Conservation (phyloP, 1,284 basidiomycete genomes). For the Sanguinoderma infundibulare region DNA sequence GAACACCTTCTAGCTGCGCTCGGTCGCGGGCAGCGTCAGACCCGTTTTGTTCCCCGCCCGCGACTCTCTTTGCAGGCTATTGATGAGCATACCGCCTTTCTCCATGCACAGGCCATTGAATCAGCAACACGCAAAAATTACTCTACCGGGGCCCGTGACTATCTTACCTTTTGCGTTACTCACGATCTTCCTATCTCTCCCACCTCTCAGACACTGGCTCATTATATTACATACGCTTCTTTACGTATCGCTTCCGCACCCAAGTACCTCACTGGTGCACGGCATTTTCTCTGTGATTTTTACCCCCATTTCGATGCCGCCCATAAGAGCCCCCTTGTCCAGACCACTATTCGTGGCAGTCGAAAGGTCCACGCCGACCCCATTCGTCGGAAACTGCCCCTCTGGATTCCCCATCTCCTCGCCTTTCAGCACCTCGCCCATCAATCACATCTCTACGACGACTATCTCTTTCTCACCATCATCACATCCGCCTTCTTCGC, state of each 20-base stretch:
- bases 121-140: background rate
- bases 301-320: background rate
- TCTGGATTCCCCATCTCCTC: background rate
- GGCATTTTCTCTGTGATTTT: background rate
- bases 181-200: background rate
- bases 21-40: too few species aligned
- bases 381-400: background rate
- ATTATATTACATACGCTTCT: background rate
- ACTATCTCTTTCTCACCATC: background rate
- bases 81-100: background rate
- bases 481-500: background rate
- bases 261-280: background rate
- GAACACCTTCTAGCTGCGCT: background rate
- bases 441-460: background rate
- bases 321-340: background rate
- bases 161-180: background rate
- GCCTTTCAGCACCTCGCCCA: background rate
- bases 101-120: background rate
- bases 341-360: background rate
- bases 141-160: background rate
- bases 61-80: background rate
- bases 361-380: background rate
- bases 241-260: background rate
- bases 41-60: background rate
- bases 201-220: background rate